Conservation (phyloP, 2,329 filamentous ascomycete genomes). For the Ceratocystis colombiana region DNA sequence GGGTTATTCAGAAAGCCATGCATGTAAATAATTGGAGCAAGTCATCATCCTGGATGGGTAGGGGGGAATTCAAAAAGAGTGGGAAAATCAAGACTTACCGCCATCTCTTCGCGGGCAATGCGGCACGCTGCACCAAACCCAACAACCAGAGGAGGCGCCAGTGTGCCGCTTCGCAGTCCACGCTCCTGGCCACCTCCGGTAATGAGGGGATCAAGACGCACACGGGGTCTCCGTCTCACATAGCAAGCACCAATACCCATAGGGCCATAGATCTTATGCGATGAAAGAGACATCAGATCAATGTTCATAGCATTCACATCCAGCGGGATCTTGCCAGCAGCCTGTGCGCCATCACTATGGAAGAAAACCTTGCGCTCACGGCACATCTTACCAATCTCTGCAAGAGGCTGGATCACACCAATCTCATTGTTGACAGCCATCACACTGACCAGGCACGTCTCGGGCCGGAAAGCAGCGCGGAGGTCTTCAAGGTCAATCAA, state of each 20-base stretch:
- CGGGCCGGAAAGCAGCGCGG: slow-evolving; percentile 78
- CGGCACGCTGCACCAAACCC: slow-evolving; percentile 94
- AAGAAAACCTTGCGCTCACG: slow-evolving; percentile 91
- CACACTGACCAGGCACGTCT: slow-evolving; percentile 86
- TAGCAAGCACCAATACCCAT: slow-evolving; percentile 97
- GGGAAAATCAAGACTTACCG: slow-evolving; percentile 50
- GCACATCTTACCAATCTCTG: slow-evolving; percentile 87
- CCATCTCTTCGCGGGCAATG: slow-evolving; percentile 80
- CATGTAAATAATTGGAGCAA: slow-evolving; percentile 57
- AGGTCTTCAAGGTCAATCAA: slow-evolving; percentile 74
- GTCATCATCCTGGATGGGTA: slow-evolving; percentile 54
- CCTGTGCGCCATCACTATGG: slow-evolving; percentile 93
- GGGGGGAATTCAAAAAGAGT: slow-evolving; percentile 17
- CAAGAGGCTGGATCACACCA: slow-evolving; percentile 92
- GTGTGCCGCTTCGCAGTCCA: slow-evolving; percentile 84
- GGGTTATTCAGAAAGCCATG: slow-evolving; percentile 78
- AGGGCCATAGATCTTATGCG: slow-evolving; percentile 96
- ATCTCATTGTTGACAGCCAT: slow-evolving; percentile 99
- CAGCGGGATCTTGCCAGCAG: slow-evolving; percentile 94
- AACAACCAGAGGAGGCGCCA: slow-evolving; percentile 78
- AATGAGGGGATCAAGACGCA: slow-evolving; percentile 92
- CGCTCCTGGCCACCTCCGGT: slow-evolving; percentile 92
- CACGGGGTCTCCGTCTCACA: slow-evolving; percentile 80
- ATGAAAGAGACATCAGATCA: slow-evolving; percentile 96
- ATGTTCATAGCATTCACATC: slow-evolving; percentile 98